Evolutionary conservation across 2,329 filamentous ascomycete species (phyloP).

Genomic region (Chaetomium strumarium): DNA sequence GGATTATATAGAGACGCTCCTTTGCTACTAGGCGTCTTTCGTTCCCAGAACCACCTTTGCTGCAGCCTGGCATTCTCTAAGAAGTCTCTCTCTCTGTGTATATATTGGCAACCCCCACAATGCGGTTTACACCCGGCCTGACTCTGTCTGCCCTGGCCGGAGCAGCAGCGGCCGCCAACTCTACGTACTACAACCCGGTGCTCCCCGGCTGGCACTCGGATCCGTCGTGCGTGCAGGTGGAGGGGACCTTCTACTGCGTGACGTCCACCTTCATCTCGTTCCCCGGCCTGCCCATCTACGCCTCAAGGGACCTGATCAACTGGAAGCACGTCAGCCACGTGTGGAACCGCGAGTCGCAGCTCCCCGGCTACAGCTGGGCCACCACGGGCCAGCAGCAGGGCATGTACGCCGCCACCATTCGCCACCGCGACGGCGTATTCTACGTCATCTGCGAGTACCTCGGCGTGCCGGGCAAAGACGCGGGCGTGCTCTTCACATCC

Average conservation of each 20-base stretch:
- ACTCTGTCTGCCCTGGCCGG: not conserved
- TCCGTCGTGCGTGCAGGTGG: conserved; percentile 39
- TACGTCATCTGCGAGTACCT: conserved; percentile 32
- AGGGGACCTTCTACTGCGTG: conserved; percentile 46
- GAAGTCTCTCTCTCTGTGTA: too few relatives aligned
- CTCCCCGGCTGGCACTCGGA: conserved; percentile 47
- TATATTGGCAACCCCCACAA: not conserved
- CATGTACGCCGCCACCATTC: conserved; percentile 32
- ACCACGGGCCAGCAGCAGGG: conserved; percentile 29
- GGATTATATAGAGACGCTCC: too few relatives aligned
- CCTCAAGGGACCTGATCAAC: conserved; percentile 44
- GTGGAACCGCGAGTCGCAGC: conserved; percentile 36
- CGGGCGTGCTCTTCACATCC: conserved; percentile 35
- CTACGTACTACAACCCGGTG: conserved; percentile 37
- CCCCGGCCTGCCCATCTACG: conserved; percentile 47
- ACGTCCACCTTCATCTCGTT: conserved; percentile 49
- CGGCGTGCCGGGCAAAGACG: conserved; percentile 8
- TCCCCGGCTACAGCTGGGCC: conserved; percentile 33
- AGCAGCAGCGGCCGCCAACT: conserved; percentile 17
- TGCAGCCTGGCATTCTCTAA: too few relatives aligned
- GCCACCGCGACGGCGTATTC: conserved; percentile 28
- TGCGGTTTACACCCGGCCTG: not conserved
- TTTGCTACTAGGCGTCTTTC: too few relatives aligned
- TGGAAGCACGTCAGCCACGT: conserved; percentile 42
- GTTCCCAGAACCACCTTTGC: too few relatives aligned